Evolutionary conservation across 169 alveolate species (phyloP), one percentile per base, ranked within the genome.

Genomic region (Plasmodium malariae): DNA sequence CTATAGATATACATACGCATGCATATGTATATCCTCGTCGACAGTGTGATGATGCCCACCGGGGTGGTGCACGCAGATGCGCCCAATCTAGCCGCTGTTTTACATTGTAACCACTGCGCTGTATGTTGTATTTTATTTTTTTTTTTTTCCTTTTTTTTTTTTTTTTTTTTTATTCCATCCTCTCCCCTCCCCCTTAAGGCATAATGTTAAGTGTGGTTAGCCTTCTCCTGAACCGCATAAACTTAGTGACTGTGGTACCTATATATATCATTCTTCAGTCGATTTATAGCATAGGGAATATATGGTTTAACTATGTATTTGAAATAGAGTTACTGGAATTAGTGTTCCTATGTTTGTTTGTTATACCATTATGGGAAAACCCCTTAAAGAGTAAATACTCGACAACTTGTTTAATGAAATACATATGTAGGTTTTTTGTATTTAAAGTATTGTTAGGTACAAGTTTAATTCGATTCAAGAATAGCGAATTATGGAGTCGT

Each of bases 371-470:
- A 7, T 62, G 51, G 0, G 21, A 55, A 24, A 76, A 76, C 12
- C 36, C 26, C 7, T 55, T 76, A 17, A 76, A 76, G 36, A 17
- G 60, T 1, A 62, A 57, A 12, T 76, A 30, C 26, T 62, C 89
- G 0, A 26, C 70, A 12, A 76, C 73, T 5, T 51, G 51, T 21
- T 62, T 76, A 17, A 54, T 76, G 5, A 40, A 36, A 37, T 76
- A 76, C 17, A 55, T 48, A 0, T 36, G 69, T n/a, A 68, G 89
- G 0, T 76, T 62, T 69, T 76, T 76, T 30, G 78, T 76, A 21
- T 76, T 76, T 55, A 76, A 76, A 62, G 89, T 76, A 12, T 34
- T 76, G 12, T 1, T 76, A n/a, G 89, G 89, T 12, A 37, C 89
- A 2, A 55, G 89, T 30, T 60, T 76, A 60, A 76, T 76, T 0